Base-by-base conservation (phyloP, 768 basidiomycete species). In the Lentinula sp. region DNA sequence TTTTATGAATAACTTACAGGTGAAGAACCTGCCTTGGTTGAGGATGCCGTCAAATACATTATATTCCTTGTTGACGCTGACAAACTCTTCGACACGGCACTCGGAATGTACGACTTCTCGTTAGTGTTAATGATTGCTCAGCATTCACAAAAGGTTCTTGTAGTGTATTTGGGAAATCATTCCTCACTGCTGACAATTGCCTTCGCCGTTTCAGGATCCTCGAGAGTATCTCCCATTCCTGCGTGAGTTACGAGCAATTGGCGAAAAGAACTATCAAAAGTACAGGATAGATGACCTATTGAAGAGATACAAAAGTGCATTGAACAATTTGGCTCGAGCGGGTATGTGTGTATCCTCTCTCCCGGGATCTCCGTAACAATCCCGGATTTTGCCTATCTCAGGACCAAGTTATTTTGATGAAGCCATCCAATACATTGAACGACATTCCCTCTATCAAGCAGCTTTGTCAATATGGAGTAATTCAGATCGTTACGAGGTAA, bases 101-200 rank as follows among this genome's bases (percentile, higher is more conserved):
- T 99, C 36, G 97, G 97, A 18, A 98, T 98, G 95, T 99, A 99
- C 69, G 95, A 99, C 73, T 98, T 98, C 76, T 87, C 91, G 33
- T 78, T 99, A 16, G 96, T 98, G 6, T 77, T 98, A 23, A 88
- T 98, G 88, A 85, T 99, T 45, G 95, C 97, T 0, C 97, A 98
- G 70, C 90, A 97, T 68, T 91, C 96, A 51, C 95, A 98, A 71
- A 97, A 96, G 84, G 95, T 94, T 39, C 20, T 71, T 28, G 20
- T 28, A 3, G 1, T 28, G 28, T 16, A 52, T 51, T 55, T 18
- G n/a, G 55, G 49, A 7, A 2, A 45, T 50, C 16, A 9, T 6
- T 6, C 7, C 15, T 54, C 57, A 6, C 43, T 18, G 57, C 32
- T 18, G 49, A 56, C 12, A 52, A 52, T 15, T 49, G 37, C 52